Evolutionary conservation across 495 filamentous ascomycete genomes (phyloP).

Genomic region (Pseudoneurospora amorphoporcata): DNA sequence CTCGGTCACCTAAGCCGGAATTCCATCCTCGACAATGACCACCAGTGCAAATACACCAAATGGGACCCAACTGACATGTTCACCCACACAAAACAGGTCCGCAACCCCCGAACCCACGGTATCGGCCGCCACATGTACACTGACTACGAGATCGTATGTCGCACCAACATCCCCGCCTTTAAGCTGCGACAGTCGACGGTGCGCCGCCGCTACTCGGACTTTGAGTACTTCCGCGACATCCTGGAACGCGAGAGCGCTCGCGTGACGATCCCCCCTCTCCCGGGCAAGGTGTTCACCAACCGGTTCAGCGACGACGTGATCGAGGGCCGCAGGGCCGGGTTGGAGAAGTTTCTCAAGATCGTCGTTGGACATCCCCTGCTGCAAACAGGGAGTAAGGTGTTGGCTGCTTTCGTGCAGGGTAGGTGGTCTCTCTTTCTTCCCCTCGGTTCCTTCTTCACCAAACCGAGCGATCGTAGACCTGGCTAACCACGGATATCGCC

Average conservation of each 20-base stretch:
- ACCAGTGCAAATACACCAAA: neutral
- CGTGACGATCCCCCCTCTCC: constrained; percentile 90
- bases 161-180: constrained; percentile 98
- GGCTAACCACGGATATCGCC: neutral
- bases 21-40: neutral
- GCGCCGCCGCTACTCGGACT: constrained; percentile 90
- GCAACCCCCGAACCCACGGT: constrained; percentile 90
- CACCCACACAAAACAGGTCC: constrained; percentile 49
- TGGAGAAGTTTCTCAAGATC: constrained; percentile 95
- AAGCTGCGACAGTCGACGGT: constrained; percentile 75
- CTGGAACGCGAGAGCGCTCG: constrained; percentile 89
- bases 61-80: neutral
- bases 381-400: constrained; percentile 94
- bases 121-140: constrained; percentile 96
- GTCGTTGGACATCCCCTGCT: constrained; percentile 92
- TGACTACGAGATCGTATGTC: constrained; percentile 93
- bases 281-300: constrained; percentile 97
- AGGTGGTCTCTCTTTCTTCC: constrained; percentile 22
- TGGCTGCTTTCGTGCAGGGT: constrained; percentile 96
- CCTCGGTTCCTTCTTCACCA: neutral
- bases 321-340: constrained; percentile 81
- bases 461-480: neutral
- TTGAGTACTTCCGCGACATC: constrained; percentile 97
- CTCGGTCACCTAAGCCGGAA: neutral
- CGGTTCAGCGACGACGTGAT: constrained; percentile 98